Conservation (phyloP, 768 basidiomycete genomes). For the Sarcomyxa edulis region DNA sequence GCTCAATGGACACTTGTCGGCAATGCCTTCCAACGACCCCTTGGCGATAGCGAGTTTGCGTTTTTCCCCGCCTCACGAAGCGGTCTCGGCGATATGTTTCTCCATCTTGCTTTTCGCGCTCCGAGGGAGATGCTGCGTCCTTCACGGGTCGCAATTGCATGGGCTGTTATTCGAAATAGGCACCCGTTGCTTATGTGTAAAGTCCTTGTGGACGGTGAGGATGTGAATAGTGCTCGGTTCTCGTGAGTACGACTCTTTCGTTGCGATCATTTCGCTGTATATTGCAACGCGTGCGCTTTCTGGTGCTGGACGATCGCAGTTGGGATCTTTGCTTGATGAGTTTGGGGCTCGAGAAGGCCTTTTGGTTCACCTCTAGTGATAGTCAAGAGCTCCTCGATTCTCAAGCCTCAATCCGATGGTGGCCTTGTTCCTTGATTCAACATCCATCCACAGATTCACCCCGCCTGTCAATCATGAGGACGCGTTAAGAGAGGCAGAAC, state of each 20-base stretch:
- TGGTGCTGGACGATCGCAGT: background rate
- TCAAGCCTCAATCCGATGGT: background rate
- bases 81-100: too few relatives aligned
- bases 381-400: conserved; percentile 54
- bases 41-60: too few relatives aligned
- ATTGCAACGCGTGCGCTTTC: conserved; percentile 21
- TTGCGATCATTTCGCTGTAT: conserved; percentile 22
- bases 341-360: background rate
- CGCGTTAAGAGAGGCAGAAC: too few relatives aligned
- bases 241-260: conserved; percentile 30
- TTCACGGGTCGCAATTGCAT: conserved; percentile 40
- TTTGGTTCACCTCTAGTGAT: conserved; percentile 40
- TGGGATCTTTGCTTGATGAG: background rate
- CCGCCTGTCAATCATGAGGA: too few relatives aligned
- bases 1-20: too few relatives aligned
- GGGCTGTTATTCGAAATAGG: conserved; percentile 51
- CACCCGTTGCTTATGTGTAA: conserved; percentile 53
- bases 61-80: too few relatives aligned
- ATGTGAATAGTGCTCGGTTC: conserved; percentile 42
- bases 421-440: too few relatives aligned
- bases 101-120: conserved; percentile 23
- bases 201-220: conserved; percentile 28
- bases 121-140: conserved; percentile 13
- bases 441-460: too few relatives aligned
- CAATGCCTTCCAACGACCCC: too few relatives aligned